A percentile compares a stretch with the other conserved stretches of the same genome.
Conservation (phyloP, 2,329 filamentous ascomycete genomes). For the Pezizomycotina sp. region DNA sequence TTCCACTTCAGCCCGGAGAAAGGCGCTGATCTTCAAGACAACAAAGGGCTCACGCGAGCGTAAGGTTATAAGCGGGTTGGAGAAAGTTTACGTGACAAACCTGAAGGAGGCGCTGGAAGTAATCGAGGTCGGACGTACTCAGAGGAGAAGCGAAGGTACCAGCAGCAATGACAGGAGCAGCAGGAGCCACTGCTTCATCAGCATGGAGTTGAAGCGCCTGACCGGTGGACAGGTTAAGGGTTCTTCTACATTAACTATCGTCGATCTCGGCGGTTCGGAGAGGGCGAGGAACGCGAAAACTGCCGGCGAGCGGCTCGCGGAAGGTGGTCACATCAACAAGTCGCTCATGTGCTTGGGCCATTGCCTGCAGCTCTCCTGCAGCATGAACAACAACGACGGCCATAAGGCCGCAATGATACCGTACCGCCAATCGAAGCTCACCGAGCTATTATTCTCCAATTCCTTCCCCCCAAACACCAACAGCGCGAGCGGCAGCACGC, state of each 20-base stretch:
- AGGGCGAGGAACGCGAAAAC: conserved; percentile 87
- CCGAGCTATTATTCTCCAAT: conserved; percentile 73
- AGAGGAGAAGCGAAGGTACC: conserved; percentile 75
- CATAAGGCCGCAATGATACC: conserved; percentile 36
- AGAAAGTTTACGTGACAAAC: conserved; percentile 71
- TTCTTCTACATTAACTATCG: conserved; percentile 60
- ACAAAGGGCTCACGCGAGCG: conserved; percentile 75
- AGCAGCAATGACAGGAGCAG: conserved; percentile 86
- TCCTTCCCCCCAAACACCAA: conserved; percentile 51
- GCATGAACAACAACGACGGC: conserved; percentile 13
- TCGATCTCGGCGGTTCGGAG: conserved; percentile 86
- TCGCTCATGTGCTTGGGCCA: conserved; percentile 96
- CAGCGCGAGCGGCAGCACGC: no score
- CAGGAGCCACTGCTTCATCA: conserved; percentile 47
- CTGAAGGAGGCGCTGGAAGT: conserved; percentile 51
- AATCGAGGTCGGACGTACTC: conserved; percentile 32
- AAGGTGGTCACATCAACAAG: conserved; percentile 97
- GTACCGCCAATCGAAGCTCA: conserved; percentile 71
- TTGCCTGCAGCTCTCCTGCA: conserved; percentile 91
- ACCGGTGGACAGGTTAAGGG: conserved; percentile 35
- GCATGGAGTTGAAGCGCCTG: conserved; percentile 17
- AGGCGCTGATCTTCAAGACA: conserved; percentile 75
- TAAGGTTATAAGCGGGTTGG: conserved; percentile 85
- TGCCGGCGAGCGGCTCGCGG: conserved; percentile 74
- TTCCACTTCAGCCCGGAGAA: conserved; percentile 39